Percentiles rank a stretch among this genome's conserved stretches.
phyloP scores from a whole-genome alignment of 768 basidiomycete species.

The Fomitopsis pulvina region DNA sequence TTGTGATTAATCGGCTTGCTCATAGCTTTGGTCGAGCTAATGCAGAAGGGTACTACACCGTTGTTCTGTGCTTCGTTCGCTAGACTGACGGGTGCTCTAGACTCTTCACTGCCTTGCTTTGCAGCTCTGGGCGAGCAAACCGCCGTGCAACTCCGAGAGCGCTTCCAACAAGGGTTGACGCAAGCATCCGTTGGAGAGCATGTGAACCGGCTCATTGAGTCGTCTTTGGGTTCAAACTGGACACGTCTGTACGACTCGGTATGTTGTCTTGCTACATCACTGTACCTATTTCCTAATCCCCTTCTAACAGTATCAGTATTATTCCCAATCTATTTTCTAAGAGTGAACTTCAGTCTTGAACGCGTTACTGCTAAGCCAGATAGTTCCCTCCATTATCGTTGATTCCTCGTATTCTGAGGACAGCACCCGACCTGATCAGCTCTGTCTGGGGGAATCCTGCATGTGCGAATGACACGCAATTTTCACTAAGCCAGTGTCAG shows the following conservation, averaged over 20 bases:
- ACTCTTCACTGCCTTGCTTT: constrained; percentile 90
- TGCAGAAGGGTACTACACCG: constrained; percentile 77
- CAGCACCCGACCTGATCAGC: no score
- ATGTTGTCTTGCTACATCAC: constrained; percentile 21
- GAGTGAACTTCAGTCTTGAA: no score
- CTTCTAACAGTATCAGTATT: constrained; percentile 75
- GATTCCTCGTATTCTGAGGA: no score
- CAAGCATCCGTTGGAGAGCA: constrained; percentile 81
- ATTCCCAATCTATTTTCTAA: constrained; percentile 84
- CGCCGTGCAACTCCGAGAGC: constrained; percentile 78
- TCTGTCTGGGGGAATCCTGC: no score
- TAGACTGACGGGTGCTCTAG: constrained; percentile 32
- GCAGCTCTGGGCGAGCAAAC: constrained; percentile 87
- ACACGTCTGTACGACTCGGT: constrained; percentile 95
- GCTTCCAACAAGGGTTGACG: constrained; percentile 89
- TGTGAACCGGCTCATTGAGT: constrained; percentile 85
- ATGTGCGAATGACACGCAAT: no score
- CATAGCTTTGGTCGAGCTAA: constrained; percentile 82
- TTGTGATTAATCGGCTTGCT: not conserved
- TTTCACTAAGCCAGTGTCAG: no score
- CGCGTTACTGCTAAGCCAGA: no score
- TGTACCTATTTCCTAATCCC: not conserved
- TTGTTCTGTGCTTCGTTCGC: not conserved
- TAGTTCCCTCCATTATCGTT: no score
- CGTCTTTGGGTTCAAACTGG: constrained; percentile 88